A percentile compares a stretch with the other conserved stretches of the same genome.
These are phyloP conservation scores for Colletotrichum salicis DNA, from an alignment of 2,329 filamentous ascomycete genomes.

Conservation along the genomic window DNA sequence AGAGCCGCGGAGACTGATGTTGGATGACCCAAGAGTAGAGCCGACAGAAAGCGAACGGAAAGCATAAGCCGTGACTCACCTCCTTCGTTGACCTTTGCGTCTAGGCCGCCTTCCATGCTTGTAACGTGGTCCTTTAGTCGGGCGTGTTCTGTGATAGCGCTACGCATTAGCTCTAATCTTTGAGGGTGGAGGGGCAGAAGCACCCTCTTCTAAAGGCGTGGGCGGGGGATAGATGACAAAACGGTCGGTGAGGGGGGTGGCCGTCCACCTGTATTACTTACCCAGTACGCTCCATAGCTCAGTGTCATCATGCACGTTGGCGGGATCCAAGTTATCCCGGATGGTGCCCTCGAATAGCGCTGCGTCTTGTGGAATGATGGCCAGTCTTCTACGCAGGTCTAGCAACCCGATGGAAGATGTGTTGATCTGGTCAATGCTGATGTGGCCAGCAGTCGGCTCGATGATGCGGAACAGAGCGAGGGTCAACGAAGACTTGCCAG, in stretches of 20 bases:
- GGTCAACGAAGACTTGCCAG: slow-evolving; percentile 94
- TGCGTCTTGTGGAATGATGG: slow-evolving; percentile 98
- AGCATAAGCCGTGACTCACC: slow-evolving; percentile 66
- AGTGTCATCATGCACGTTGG: slow-evolving; percentile 94
- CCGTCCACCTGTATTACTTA: slow-evolving; percentile 58
- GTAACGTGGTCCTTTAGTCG: slow-evolving; percentile 90
- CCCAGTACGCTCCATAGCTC: slow-evolving; percentile 96
- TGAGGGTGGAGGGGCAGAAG: slow-evolving; percentile 17
- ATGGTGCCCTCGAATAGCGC: slow-evolving; percentile 94
- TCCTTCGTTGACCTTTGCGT: slow-evolving; percentile 92
- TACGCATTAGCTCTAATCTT: slow-evolving; percentile 50
- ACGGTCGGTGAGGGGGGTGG: slow-evolving; percentile 8
- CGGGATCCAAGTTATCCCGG: slow-evolving; percentile 94
- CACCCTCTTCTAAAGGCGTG: slow-evolving; percentile 29
- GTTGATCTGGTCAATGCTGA: slow-evolving; percentile 89
- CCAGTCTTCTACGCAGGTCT: slow-evolving; percentile 87
- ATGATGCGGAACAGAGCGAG: slow-evolving; percentile 96
- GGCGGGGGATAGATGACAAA: slow-evolving; percentile 14
- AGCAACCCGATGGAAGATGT: slow-evolving; percentile 90
- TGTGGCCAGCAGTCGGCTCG: slow-evolving; percentile 82
- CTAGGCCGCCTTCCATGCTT: slow-evolving; percentile 87
- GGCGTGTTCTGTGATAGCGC: slow-evolving; percentile 77
- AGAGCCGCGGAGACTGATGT: slow-evolving; percentile 42
- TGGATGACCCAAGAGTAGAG: slow-evolving; percentile 33
- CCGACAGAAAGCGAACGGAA: slow-evolving; percentile 42